These are phyloP conservation scores for Scleromitrula shiraiana DNA, from an alignment of 2,329 filamentous ascomycete species.

Conservation along the genomic window DNA sequence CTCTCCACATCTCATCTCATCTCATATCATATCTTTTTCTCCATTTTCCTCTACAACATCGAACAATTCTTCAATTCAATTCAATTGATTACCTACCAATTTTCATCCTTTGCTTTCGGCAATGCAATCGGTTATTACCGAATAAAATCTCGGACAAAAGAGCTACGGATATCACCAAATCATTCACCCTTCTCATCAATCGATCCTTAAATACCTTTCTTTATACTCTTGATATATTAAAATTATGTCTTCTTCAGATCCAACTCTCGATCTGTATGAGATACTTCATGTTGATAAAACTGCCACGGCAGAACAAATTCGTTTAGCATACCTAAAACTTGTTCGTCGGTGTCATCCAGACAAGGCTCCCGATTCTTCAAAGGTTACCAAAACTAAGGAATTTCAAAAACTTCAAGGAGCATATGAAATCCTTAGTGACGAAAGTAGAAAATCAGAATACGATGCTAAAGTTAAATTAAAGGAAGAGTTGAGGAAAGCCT, in stretches of 20 bases:
- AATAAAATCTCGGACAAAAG: background rate
- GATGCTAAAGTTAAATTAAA: constrained; percentile 66
- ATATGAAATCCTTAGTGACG: constrained; percentile 82
- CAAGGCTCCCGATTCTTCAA: constrained; percentile 65
- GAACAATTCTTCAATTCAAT: background rate
- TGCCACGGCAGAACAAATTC: constrained; percentile 72
- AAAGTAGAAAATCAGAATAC: constrained; percentile 63
- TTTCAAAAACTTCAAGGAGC: constrained; percentile 91
- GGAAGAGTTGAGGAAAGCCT: constrained; percentile 36
- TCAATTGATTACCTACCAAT: background rate
- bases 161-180: no score
- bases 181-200: no score
- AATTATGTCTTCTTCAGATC: constrained; percentile 16
- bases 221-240: background rate
- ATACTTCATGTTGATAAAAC: constrained; percentile 65
- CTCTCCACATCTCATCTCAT: background rate
- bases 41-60: background rate
- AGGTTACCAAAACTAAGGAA: constrained; percentile 71
- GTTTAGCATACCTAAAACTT: constrained; percentile 74
- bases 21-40: background rate
- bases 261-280: constrained; percentile 63
- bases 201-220: background rate
- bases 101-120: constrained; percentile 1
- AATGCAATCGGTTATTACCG: constrained; percentile 9
- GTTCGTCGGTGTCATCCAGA: constrained; percentile 86